These are phyloP conservation scores for Anthostomella pinea DNA, from an alignment of 2,329 filamentous ascomycete genomes.

Conservation along the genomic window DNA sequence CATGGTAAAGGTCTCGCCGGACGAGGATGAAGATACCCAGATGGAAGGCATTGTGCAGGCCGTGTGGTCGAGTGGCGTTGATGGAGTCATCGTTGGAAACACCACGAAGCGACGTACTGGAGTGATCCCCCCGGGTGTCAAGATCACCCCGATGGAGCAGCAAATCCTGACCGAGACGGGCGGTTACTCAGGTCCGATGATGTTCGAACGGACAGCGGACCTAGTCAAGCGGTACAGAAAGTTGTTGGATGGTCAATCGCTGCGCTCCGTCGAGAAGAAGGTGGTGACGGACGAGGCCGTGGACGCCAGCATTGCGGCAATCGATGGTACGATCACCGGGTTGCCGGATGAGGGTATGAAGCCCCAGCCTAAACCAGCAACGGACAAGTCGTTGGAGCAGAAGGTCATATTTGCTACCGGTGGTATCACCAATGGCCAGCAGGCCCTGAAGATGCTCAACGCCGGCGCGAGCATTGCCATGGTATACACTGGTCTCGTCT, in stretches of 20 bases:
- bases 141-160: conserved; percentile 64
- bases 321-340: conserved; percentile 33
- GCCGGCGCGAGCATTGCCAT: conserved; percentile 89
- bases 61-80: conserved; percentile 78
- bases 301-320: conserved; percentile 32
- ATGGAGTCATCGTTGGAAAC: conserved; percentile 95
- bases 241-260: conserved; percentile 56
- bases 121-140: conserved; percentile 64
- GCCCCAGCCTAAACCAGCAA: conserved; percentile 40
- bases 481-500: conserved; percentile 77
- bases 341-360: conserved; percentile 25
- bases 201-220: conserved; percentile 76
- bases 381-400: conserved; percentile 33
- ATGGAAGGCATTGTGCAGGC: conserved; percentile 86
- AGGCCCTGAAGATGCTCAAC: conserved; percentile 78
- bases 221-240: conserved; percentile 78
- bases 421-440: conserved; percentile 83
- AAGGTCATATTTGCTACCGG: conserved; percentile 94
- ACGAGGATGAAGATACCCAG: conserved; percentile 84
- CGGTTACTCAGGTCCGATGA: conserved; percentile 85
- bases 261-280: conserved; percentile 30
- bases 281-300: conserved; percentile 31
- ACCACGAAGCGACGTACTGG: conserved; percentile 82
- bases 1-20: conserved; percentile 98
- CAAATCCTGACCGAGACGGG: conserved; percentile 71